A percentile compares a stretch with the other conserved stretches of the same genome.
Evolutionary conservation across 176 grass and related monocot species (phyloP).

Genomic region (Oryza glumipatula): DNA sequence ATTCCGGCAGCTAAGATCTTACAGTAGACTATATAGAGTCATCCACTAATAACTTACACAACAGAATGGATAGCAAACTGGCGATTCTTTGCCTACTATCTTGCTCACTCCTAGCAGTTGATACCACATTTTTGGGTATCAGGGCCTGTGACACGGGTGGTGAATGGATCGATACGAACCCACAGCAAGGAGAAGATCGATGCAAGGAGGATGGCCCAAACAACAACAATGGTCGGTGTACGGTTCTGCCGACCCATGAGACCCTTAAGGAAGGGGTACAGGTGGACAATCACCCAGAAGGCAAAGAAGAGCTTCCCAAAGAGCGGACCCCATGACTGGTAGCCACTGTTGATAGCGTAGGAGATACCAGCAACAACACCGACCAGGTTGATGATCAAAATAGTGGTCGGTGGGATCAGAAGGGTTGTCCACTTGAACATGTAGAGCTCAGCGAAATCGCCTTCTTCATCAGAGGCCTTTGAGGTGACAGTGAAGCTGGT

Average conservation of each 20-base stretch:
- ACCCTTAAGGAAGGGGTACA: constrained; percentile 89
- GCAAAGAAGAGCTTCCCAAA: constrained; percentile 86
- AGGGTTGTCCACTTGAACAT: constrained; percentile 90
- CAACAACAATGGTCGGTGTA: constrained; percentile 72
- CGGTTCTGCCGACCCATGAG: constrained; percentile 80
- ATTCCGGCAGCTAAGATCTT: constrained; percentile 26
- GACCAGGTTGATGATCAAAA: constrained; percentile 79
- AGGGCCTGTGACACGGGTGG: constrained; percentile 67
- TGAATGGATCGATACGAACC: constrained; percentile 88
- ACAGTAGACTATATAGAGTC: constrained; percentile 23
- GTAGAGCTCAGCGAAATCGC: constrained; percentile 72
- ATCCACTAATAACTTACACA: constrained; percentile 37
- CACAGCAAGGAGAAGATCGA: constrained; percentile 82
- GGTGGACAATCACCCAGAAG: constrained; percentile 80
- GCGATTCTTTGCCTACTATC: constrained; percentile 7
- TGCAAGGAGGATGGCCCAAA: constrained; percentile 79
- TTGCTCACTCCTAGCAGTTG: constrained; percentile 60
- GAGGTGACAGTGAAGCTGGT: constrained; percentile 87
- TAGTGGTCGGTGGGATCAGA: constrained; percentile 78
- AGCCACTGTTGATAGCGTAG: constrained; percentile 79
- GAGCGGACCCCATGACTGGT: constrained; percentile 81
- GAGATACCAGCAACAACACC: constrained; percentile 75
- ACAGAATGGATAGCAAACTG: constrained; percentile 8
- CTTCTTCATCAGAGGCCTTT: constrained; percentile 77
- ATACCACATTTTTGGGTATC: constrained; percentile 56